Conservation (phyloP, 2,329 filamentous ascomycete species). For the Fusarium oxysporum region DNA sequence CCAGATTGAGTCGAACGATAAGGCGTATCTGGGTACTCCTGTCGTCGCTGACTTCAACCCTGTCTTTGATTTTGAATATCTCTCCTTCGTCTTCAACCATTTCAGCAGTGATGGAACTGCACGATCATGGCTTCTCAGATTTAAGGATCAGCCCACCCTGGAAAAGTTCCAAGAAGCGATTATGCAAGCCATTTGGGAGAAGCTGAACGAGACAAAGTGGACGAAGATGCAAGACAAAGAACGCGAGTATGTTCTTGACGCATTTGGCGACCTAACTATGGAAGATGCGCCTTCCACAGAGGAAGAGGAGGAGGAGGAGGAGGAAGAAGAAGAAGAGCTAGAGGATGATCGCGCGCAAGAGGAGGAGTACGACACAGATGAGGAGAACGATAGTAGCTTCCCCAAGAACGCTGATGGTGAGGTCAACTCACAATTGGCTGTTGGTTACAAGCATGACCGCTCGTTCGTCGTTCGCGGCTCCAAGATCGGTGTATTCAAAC, state of each 20-base stretch:
- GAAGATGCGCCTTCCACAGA: slow-evolving; percentile 72
- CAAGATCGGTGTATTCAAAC: slow-evolving; percentile 99
- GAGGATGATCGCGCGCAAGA: slow-evolving; percentile 74
- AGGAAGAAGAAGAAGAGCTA: slow-evolving; percentile 67
- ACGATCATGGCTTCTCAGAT: slow-evolving; percentile 94
- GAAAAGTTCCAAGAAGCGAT: slow-evolving; percentile 93
- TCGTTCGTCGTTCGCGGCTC: slow-evolving; percentile 97
- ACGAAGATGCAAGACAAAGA: slow-evolving; percentile 91
- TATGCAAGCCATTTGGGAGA: slow-evolving; percentile 97
- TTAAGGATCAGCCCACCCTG: slow-evolving; percentile 83
- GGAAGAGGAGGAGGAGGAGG: slow-evolving; percentile 61
- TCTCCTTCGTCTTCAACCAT: slow-evolving; percentile 99
- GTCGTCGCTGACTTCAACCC: slow-evolving; percentile 94
- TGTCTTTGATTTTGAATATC: slow-evolving; percentile 97
- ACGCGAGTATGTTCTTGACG: slow-evolving; percentile 92
- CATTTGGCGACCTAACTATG: slow-evolving; percentile 94
- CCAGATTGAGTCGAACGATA: slow-evolving; percentile 80
- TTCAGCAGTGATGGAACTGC: slow-evolving; percentile 89
- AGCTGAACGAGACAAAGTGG: slow-evolving; percentile 95
- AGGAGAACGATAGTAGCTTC: slow-evolving; percentile 79
- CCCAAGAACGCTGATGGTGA: slow-evolving; percentile 81
- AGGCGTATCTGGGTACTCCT: slow-evolving; percentile 87
- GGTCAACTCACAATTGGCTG: slow-evolving; percentile 91
- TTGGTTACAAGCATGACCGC: slow-evolving; percentile 96
- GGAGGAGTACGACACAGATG: slow-evolving; percentile 76